These are phyloP conservation scores for Didymella arachidicola DNA, from an alignment of 2,329 filamentous ascomycete genomes.

Conservation along the genomic window DNA sequence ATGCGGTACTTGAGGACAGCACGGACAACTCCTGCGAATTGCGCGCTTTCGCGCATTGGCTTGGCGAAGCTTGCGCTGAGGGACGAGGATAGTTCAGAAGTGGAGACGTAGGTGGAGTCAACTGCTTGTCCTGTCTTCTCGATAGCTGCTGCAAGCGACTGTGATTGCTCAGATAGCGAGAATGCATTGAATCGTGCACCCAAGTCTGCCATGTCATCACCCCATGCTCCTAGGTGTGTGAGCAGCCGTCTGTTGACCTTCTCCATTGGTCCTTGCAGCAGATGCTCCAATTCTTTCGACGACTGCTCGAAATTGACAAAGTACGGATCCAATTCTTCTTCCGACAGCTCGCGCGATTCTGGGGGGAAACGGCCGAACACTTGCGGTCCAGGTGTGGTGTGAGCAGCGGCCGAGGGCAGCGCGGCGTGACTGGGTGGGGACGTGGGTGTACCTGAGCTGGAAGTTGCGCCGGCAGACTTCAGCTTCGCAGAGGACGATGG, in stretches of 20 bases:
- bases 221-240: constrained; percentile 82
- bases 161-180: constrained; percentile 89
- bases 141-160: constrained; percentile 88
- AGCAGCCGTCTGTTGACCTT: constrained; percentile 93
- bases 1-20: constrained; percentile 88
- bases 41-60: constrained; percentile 95
- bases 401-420: constrained; percentile 62
- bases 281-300: constrained; percentile 86
- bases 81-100: constrained; percentile 85
- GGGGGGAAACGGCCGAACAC: constrained; percentile 83
- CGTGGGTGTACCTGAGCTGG: constrained; percentile 61
- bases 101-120: constrained; percentile 94
- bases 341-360: constrained; percentile 75
- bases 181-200: constrained; percentile 98
- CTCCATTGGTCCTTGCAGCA: constrained; percentile 92
- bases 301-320: constrained; percentile 93
- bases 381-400: constrained; percentile 67
- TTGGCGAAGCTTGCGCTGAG: constrained; percentile 96
- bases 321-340: constrained; percentile 93
- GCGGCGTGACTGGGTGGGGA: constrained; percentile 62
- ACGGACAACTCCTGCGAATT: constrained; percentile 94
- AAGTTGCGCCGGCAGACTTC: constrained; percentile 61
- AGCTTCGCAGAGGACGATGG: constrained; percentile 87
- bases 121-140: constrained; percentile 94
- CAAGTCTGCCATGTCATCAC: constrained; percentile 87